Evolutionary conservation across 202 grass and related monocot genomes (phyloP), one percentile per base, ranked within the genome.

Genomic region (Zizania palustris): DNA sequence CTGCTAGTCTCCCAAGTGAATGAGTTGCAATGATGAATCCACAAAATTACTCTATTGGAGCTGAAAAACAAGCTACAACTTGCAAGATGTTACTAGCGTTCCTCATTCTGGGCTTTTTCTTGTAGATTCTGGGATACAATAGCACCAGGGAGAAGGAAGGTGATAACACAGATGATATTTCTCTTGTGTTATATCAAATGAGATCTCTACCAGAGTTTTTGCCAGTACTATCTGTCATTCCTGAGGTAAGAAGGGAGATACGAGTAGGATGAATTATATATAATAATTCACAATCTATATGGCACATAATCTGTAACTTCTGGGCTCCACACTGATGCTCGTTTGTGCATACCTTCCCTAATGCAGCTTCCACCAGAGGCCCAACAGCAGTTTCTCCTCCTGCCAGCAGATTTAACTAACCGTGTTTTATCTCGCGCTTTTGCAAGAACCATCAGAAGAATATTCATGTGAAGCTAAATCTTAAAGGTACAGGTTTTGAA

Each of bases 131-230:
- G 71, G 74, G 75, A 67, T 49, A 86, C 75, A 60, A 71, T 38
- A 75, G 48, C 62, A 54, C 65, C 37, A 45, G 73, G 70, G 83
- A 88, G 71, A 90, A 81, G 36, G 78, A 76, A 82, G 69, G 55
- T 76, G 63, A 56, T 70, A 73, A 16, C 58, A 11, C 40, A 22
- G 73, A 93, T 84, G 88, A 88, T 68, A 59, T 92, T 78, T 88
- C 95, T 83, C 91, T 94, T 78, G 89, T 78, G 51, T 66, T 98
- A 66, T 83, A 88, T 82, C 79, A 90, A 84, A 85, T 98, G 80
- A 76, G 82, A 76, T 92, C 87, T 81, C 45, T 84, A 45, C 91
- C 81, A 75, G 87, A 87, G 60, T 68, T 92, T 11, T 51, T 86
- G 37, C 87, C 89, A 34, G 44, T 88, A 87, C 78, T 95, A 85